Evolutionary conservation across 2,329 filamentous ascomycete genomes (phyloP).

Genomic region (Colletotrichum abscissum): DNA sequence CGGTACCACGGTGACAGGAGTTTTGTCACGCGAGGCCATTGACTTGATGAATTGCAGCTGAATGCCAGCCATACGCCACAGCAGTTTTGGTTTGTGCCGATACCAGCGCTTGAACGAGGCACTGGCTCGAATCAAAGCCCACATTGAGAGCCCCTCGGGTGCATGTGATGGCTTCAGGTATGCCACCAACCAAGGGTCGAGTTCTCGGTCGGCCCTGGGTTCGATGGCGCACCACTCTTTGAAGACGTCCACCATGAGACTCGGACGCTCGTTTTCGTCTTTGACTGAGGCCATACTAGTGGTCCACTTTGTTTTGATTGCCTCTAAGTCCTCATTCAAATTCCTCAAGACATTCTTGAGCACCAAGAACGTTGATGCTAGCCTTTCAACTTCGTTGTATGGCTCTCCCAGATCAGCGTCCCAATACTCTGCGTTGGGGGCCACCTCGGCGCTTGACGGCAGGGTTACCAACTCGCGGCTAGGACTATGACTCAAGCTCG

Average conservation of each 20-base stretch:
- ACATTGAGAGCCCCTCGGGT: constrained; percentile 44
- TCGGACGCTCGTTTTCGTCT: constrained; percentile 36
- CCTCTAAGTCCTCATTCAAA: constrained; percentile 49
- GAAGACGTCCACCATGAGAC: constrained; percentile 49
- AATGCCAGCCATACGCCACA: constrained; percentile 60
- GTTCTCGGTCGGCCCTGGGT: constrained; percentile 39
- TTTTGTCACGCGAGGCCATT: constrained; percentile 35
- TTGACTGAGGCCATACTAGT: not conserved
- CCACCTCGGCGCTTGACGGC: not conserved
- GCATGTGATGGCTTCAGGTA: constrained; percentile 41
- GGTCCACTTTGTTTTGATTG: constrained; percentile 47
- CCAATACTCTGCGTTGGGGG: constrained; percentile 39
- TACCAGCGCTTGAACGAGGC: constrained; percentile 54
- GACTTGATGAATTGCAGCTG: constrained; percentile 63
- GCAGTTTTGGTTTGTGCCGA: constrained; percentile 43
- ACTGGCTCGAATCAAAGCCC: constrained; percentile 64
- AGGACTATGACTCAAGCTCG: constrained; percentile 1
- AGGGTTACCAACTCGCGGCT: not conserved
- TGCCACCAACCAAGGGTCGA: constrained; percentile 37
- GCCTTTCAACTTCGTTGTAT: constrained; percentile 47
- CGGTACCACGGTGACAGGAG: constrained; percentile 47
- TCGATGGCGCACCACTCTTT: constrained; percentile 55
- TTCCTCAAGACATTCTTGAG: constrained; percentile 45
- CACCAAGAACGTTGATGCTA: constrained; percentile 41
- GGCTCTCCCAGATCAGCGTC: constrained; percentile 51